Evolutionary conservation across 306 rosid species (phyloP), one percentile per base, ranked within the genome.

Genomic region (Sphenostylis stenocarpa): DNA sequence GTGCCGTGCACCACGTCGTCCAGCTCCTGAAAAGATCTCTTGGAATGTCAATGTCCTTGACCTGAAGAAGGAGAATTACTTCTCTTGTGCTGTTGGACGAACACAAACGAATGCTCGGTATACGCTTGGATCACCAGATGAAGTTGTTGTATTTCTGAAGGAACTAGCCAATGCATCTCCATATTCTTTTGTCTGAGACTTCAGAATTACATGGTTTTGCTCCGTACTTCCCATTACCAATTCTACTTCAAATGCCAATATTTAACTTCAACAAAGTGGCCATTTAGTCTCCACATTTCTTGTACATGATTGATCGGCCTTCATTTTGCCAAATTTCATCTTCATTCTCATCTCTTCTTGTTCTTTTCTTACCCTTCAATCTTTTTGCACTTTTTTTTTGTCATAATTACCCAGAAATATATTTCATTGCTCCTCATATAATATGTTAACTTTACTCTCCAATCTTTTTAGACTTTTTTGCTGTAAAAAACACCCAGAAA

Each of bases 21-120:
- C 85, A 14, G 78, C 87, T 28, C 87, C 94, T 0, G 97, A 92
- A 67, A 95, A 87, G 86, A 80, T 82, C n/a, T 87, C 97, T 7
- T 92, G 97, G 97, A 95, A 88, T 45, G 96, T 95, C 33, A 95
- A 88, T 45, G 96, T 95, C 33, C 98, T 95, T 62, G 98, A 95
- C 82, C 96, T 95, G 0, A 86, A 92, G 81, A 91, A 82, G 72
- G 97, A 90, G 83, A 95, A 95, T 75, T 95, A 95, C 91, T 95
- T 90, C 81, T 95, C 98, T 4, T 95, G 98, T 53, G 84, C 98
- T 6, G 97, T 95, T 45, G 98, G 97, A 26, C 60, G 98, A 77
- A 82, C 84, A 23, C 91, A 86, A 3, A 84, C 97, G 3, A 86
- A 83, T 80, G 98, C 98, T 85, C 87, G 98, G 21, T 95, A 81